phyloP scores from a whole-genome alignment of 768 basidiomycete genomes.

The Lepiota subincarnata region DNA sequence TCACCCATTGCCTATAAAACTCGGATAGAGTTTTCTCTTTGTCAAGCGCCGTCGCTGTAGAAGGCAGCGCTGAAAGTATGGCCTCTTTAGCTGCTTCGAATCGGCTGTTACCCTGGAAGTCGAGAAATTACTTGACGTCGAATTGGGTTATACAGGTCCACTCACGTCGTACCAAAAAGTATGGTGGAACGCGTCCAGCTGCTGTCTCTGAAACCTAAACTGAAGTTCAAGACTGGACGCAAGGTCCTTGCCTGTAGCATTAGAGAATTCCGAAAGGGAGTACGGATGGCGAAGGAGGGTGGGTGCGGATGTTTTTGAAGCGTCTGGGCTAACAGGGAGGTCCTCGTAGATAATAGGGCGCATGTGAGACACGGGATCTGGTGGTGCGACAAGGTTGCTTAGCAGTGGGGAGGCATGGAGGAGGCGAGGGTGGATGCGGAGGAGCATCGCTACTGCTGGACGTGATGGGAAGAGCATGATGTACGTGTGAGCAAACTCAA shows the following conservation, averaged over 20 bases:
- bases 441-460: background rate
- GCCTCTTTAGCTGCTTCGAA: conserved; percentile 68
- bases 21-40: conserved; percentile 68
- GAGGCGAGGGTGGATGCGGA: conserved; percentile 29
- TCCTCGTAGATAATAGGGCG: conserved; percentile 77
- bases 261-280: conserved; percentile 69
- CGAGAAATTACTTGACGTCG: background rate
- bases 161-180: conserved; percentile 79
- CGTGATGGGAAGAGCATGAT: conserved; percentile 6
- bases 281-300: conserved; percentile 59
- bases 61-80: conserved; percentile 52
- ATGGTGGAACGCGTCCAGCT: conserved; percentile 72
- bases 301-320: conserved; percentile 26
- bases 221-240: conserved; percentile 54
- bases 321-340: conserved; percentile 21
- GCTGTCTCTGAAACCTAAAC: conserved; percentile 65
- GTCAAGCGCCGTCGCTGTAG: conserved; percentile 43
- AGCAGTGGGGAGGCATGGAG: conserved; percentile 29
- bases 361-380: conserved; percentile 75
- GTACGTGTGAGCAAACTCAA: background rate
- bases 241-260: conserved; percentile 24
- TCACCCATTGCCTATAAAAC: conserved; percentile 73
- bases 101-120: conserved; percentile 69
- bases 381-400: conserved; percentile 55
- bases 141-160: conserved; percentile 13